A percentile compares a stretch with the other conserved stretches of the same genome.
These are phyloP conservation scores for Monilinia fructigena DNA, from an alignment of 2,329 filamentous ascomycete species.

Conservation along the genomic window DNA sequence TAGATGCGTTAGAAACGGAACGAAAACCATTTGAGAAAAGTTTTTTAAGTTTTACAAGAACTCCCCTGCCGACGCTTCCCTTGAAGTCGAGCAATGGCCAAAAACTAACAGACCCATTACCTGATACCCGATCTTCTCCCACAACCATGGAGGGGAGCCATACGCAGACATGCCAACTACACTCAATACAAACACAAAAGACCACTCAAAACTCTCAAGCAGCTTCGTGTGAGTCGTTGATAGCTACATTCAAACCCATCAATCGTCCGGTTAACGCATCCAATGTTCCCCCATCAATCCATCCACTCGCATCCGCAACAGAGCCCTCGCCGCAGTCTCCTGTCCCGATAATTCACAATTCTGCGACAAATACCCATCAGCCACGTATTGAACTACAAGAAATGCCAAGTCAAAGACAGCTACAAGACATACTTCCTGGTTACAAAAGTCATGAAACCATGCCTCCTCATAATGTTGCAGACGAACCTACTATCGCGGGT, in stretches of 20 bases:
- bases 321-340: neutral
- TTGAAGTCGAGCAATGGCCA: neutral
- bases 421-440: neutral
- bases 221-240: neutral
- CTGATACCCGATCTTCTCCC: neutral
- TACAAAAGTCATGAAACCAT: neutral
- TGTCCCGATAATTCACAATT: neutral
- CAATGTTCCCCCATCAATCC: neutral
- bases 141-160: neutral
- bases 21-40: neutral
- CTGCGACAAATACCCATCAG: neutral
- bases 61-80: neutral
- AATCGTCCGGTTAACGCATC: neutral
- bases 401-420: neutral
- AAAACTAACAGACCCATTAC: neutral
- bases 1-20: neutral
- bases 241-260: constrained; percentile 4
- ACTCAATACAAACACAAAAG: neutral
- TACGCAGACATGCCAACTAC: neutral
- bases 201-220: neutral
- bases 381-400: neutral
- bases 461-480: neutral
- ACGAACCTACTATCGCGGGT: neutral
- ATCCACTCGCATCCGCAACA: too few relatives aligned
- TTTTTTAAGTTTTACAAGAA: neutral